Evolutionary conservation across 768 basidiomycete species (phyloP), one percentile per base, ranked within the genome.

Genomic region (Asterophora parasitica): DNA sequence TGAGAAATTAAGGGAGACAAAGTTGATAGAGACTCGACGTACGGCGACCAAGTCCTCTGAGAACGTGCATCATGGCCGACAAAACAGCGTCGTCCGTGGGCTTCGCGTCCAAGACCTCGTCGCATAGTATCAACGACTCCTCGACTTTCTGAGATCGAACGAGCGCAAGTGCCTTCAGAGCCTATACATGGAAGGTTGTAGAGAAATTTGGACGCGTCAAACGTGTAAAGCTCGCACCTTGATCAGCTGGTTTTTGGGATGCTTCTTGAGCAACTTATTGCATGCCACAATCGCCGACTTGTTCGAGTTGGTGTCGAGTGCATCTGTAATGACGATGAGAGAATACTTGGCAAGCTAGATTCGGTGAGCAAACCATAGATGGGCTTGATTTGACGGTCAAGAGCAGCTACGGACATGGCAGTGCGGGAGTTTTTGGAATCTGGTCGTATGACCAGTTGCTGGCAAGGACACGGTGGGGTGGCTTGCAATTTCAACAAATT

Each of bases 261-360:
- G 78, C 69, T 91, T 92, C 67, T 91, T 92, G 55, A 92, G 76
- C 23, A 92, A 64, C 66, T 92, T 92, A 65, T 90, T 92, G 69
- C 89, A 91, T 7, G 82, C 75, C 33, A 89, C 81, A 46, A 92
- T 77, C 15, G 91, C 90, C 32, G 86, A 82, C 70, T 92, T 92
- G 71, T 87, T 88, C 11, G 88, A 88, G 39, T 85, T 84, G 37
- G 81, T 87, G 69, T 92, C 90, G 53, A 92, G 73, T 38, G 90
- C 83, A 76, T 92, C 90, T 92, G 62, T 3, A 42, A 49, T 3
- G 42, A 31, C 27, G 33, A 42, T 30, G 38, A 43, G 37, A 39
- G 32, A 39, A n/a, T 32, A 32, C 32, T 35, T 26, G 27, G 28
- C 23, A 32, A 26, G 42, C 30, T 39, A 52, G 54, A 48, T 46